Evolutionary conservation across 495 filamentous ascomycete genomes (phyloP).

Genomic region (Aspergillus bertholletiae): DNA sequence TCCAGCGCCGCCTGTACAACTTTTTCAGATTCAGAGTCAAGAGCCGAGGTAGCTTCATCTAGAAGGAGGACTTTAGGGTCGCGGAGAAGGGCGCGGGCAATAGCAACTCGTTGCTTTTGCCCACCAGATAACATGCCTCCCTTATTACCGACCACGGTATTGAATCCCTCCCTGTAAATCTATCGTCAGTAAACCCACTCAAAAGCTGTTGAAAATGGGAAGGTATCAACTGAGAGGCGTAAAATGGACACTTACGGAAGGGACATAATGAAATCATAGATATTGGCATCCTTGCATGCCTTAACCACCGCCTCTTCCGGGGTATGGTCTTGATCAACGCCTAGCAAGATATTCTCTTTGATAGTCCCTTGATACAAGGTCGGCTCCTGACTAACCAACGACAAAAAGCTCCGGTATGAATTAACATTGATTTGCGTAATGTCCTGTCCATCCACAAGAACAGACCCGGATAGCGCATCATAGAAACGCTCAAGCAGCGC

Average conservation of each 20-base stretch:
- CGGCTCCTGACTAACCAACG: slow-evolving; percentile 83
- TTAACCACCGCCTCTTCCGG: slow-evolving; percentile 66
- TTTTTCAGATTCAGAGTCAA: slow-evolving; percentile 80
- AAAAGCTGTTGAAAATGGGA: neutral
- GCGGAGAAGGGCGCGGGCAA: slow-evolving; percentile 69
- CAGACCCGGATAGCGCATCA: slow-evolving; percentile 67
- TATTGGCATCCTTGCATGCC: slow-evolving; percentile 85
- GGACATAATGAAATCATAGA: slow-evolving; percentile 85
- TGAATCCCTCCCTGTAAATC: slow-evolving; percentile 61
- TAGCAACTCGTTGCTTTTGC: slow-evolving; percentile 80
- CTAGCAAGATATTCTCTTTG: slow-evolving; percentile 76
- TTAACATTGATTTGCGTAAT: slow-evolving; percentile 73
- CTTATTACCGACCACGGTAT: slow-evolving; percentile 72
- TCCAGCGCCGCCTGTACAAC: slow-evolving; percentile 80
- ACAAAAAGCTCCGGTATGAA: slow-evolving; percentile 70
- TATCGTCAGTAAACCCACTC: slow-evolving; percentile 19
- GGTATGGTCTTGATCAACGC: slow-evolving; percentile 58
- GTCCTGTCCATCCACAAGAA: slow-evolving; percentile 71
- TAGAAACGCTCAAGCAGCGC: slow-evolving; percentile 82
- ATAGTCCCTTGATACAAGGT: slow-evolving; percentile 85
- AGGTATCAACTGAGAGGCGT: neutral
- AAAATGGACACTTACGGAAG: slow-evolving; percentile 42
- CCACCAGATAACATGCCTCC: slow-evolving; percentile 77
- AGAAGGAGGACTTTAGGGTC: slow-evolving; percentile 69
- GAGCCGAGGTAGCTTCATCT: slow-evolving; percentile 78